These are phyloP conservation scores for Trichodelitschia bisporula DNA, from an alignment of 495 filamentous ascomycete species.

Conservation along the genomic window DNA sequence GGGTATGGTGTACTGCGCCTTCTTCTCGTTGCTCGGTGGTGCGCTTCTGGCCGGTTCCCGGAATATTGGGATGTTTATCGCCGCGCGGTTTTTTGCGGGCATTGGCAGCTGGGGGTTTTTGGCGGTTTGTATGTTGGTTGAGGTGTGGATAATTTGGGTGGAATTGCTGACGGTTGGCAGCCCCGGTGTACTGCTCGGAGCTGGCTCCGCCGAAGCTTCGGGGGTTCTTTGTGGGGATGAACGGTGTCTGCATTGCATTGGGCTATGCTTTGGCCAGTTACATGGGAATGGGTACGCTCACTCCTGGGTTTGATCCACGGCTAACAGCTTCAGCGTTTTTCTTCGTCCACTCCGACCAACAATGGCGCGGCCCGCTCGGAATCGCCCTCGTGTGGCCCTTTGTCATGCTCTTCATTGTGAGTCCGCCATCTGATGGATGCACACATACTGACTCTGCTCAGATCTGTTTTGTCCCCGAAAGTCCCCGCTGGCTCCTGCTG, in stretches of 20 bases:
- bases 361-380: constrained; percentile 8
- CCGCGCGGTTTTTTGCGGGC: constrained; percentile 6
- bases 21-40: constrained; percentile 7
- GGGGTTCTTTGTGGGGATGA: constrained; percentile 10
- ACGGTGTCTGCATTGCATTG: constrained; percentile 8
- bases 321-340: too few species aligned
- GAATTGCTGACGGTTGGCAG: constrained; percentile 1
- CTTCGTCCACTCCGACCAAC: constrained; percentile 2
- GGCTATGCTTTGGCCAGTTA: constrained; percentile 4
- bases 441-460: too few species aligned
- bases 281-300: too few species aligned
- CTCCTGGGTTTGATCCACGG: too few species aligned
- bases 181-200: constrained; percentile 6
- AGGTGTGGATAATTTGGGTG: background rate
- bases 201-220: constrained; percentile 7
- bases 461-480: constrained; percentile 7
- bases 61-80: constrained; percentile 8
- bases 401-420: constrained; percentile 6
- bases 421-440: too few species aligned
- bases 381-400: constrained; percentile 7
- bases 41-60: constrained; percentile 5
- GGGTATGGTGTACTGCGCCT: constrained; percentile 5
- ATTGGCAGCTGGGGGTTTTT: constrained; percentile 8
- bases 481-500: constrained; percentile 6
- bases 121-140: constrained; percentile 5